Conservation (phyloP, 2,329 filamentous ascomycete genomes). For the Aspergillus fructus region DNA sequence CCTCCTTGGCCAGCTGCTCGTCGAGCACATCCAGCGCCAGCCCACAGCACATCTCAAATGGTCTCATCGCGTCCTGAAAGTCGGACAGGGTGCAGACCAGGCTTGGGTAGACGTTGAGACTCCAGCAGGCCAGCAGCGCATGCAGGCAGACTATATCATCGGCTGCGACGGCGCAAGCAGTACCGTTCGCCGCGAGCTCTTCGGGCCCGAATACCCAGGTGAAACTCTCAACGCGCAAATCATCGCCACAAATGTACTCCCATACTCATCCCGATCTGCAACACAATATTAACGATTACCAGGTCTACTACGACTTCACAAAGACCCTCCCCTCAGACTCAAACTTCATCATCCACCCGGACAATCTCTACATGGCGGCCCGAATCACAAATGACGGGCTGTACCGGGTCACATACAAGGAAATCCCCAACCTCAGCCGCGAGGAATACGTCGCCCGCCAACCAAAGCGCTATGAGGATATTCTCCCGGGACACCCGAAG, state of each 20-base stretch:
- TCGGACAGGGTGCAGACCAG: slow-evolving; percentile 48
- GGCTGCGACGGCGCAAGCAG: slow-evolving; percentile 54
- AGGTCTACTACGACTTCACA: slow-evolving; percentile 63
- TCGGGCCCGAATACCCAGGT: slow-evolving; percentile 57
- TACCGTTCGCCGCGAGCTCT: slow-evolving; percentile 49
- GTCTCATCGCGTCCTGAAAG: slow-evolving; percentile 48
- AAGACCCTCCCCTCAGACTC: slow-evolving; percentile 33
- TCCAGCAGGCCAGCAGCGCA: slow-evolving; percentile 5
- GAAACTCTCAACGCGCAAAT: slow-evolving; percentile 62
- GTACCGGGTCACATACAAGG: slow-evolving; percentile 65
- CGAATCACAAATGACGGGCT: slow-evolving; percentile 59
- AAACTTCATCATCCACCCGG: slow-evolving; percentile 63
- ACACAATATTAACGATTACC: neutral
- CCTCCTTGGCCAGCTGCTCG: slow-evolving; percentile 43
- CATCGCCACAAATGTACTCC: slow-evolving; percentile 57
- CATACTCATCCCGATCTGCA: neutral
- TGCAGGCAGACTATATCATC: slow-evolving; percentile 53
- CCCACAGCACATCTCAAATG: slow-evolving; percentile 42
- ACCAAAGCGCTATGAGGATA: slow-evolving; percentile 55
- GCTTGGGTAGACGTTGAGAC: slow-evolving; percentile 43
- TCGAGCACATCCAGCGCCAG: slow-evolving; percentile 36
- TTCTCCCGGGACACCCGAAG: slow-evolving; percentile 61
- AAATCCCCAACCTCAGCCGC: slow-evolving; percentile 51
- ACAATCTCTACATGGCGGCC: slow-evolving; percentile 64
- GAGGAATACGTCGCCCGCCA: slow-evolving; percentile 57